Evolutionary conservation across 768 basidiomycete species (phyloP).

Genomic region (Mycena crocata): DNA sequence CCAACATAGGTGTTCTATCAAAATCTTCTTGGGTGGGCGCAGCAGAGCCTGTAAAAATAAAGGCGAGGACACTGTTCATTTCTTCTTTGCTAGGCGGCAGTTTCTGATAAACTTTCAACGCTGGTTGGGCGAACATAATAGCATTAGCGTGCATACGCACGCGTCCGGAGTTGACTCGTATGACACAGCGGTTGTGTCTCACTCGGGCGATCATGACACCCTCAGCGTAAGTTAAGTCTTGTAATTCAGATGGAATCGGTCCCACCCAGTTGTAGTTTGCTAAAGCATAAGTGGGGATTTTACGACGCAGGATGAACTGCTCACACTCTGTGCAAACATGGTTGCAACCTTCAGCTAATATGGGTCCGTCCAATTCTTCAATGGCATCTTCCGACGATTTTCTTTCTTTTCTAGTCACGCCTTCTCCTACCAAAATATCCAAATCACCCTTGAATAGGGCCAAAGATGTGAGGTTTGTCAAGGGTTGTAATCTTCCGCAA

Average conservation of each 20-base stretch:
- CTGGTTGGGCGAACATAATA: slow-evolving; percentile 42
- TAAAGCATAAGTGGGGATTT: neutral
- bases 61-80: slow-evolving; percentile 37
- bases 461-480: neutral
- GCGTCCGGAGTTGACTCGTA: slow-evolving; percentile 40
- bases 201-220: neutral
- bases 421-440: neutral
- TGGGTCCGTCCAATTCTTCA: neutral
- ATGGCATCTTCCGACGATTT: neutral
- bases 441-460: neutral
- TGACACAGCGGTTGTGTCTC: slow-evolving; percentile 31
- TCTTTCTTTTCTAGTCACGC: neutral
- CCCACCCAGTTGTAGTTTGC: slow-evolving; percentile 27
- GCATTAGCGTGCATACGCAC: slow-evolving; percentile 45
- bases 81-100: slow-evolving; percentile 39
- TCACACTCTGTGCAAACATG: neutral
- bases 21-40: neutral
- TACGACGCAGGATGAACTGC: neutral
- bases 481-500: neutral
- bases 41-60: slow-evolving; percentile 5
- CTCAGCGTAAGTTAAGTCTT: slow-evolving; percentile 16
- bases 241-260: slow-evolving; percentile 3
- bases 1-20: slow-evolving; percentile 25
- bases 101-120: slow-evolving; percentile 38
- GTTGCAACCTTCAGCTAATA: neutral